phyloP scores from a whole-genome alignment of 2,329 filamentous ascomycete species.

The Karstenula rhodostoma region DNA sequence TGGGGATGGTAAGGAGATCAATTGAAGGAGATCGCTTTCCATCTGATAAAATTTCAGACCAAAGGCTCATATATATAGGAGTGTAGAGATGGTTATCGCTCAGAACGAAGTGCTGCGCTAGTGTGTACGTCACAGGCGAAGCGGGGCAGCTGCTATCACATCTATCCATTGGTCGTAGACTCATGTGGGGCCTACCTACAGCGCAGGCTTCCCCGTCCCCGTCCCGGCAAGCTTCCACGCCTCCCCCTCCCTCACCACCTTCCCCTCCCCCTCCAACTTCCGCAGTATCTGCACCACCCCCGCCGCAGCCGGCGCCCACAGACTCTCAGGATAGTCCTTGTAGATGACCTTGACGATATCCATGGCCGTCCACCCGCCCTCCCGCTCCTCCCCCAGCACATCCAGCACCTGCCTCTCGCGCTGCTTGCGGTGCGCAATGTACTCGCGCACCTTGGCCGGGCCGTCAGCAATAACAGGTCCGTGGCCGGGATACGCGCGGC shows the following conservation, averaged over 20 bases:
- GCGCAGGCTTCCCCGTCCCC: constrained; percentile 41
- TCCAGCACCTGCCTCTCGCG: constrained; percentile 66
- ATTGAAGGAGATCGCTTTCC: too few species aligned
- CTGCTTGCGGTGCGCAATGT: constrained; percentile 80
- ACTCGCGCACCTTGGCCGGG: constrained; percentile 76
- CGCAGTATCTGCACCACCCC: constrained; percentile 80
- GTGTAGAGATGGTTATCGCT: too few species aligned
- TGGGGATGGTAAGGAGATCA: too few species aligned
- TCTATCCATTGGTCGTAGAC: not conserved
- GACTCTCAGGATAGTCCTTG: constrained; percentile 74
- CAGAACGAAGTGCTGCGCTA: too few species aligned
- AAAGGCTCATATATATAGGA: too few species aligned
- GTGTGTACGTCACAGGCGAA: not conserved
- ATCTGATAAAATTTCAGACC: too few species aligned
- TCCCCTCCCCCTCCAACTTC: constrained; percentile 80
- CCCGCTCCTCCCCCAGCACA: constrained; percentile 41
- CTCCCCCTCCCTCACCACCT: constrained; percentile 56
- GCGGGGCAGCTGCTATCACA: not conserved
- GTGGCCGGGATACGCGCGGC: constrained; percentile 86
- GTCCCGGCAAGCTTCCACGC: constrained; percentile 48
- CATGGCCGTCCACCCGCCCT: constrained; percentile 71
- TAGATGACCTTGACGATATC: constrained; percentile 92
- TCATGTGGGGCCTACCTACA: constrained; percentile 29
- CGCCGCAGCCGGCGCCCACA: constrained; percentile 78
- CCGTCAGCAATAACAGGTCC: constrained; percentile 80